These are phyloP conservation scores for Pilatotrama ljubarskyi DNA, from an alignment of 768 basidiomycete genomes.

Conservation along the genomic window DNA sequence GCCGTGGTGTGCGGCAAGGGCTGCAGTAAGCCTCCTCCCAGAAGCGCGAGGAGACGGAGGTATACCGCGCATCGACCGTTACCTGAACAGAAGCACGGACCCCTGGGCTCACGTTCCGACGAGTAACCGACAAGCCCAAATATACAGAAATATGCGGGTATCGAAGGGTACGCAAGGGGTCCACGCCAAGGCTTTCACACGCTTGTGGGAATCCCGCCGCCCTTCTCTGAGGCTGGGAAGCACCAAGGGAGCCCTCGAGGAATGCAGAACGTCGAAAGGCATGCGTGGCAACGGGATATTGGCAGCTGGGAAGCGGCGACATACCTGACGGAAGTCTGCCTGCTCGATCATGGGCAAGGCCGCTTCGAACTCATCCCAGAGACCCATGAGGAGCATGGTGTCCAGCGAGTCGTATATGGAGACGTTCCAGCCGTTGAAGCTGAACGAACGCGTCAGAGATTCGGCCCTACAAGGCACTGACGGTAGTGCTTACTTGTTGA, in stretches of 20 bases:
- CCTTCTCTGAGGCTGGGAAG: not conserved
- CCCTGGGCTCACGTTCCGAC: no score
- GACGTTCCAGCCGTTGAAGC: constrained; percentile 80
- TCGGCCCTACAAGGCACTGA: no score
- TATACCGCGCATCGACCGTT: no score
- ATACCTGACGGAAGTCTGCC: constrained; percentile 50
- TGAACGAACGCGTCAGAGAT: constrained; percentile 27
- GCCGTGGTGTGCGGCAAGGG: no score
- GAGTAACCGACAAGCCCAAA: no score
- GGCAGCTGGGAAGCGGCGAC: constrained; percentile 15
- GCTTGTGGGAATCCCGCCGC: not conserved
- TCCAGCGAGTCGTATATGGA: constrained; percentile 81
- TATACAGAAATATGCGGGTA: not conserved
- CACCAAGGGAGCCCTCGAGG: not conserved
- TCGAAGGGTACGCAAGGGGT: not conserved
- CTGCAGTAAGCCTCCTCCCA: no score
- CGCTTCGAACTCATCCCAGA: constrained; percentile 65
- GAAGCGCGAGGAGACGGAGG: no score
- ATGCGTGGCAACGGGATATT: not conserved
- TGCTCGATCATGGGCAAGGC: constrained; percentile 55
- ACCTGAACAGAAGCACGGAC: no score
- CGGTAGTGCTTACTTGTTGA: constrained; percentile 46
- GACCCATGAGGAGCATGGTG: constrained; percentile 78
- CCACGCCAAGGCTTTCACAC: not conserved
- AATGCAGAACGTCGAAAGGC: not conserved